Evolutionary conservation across 2,329 filamentous ascomycete genomes (phyloP), one percentile per base, ranked within the genome.

Genomic region (Epichloe gansuensis): DNA sequence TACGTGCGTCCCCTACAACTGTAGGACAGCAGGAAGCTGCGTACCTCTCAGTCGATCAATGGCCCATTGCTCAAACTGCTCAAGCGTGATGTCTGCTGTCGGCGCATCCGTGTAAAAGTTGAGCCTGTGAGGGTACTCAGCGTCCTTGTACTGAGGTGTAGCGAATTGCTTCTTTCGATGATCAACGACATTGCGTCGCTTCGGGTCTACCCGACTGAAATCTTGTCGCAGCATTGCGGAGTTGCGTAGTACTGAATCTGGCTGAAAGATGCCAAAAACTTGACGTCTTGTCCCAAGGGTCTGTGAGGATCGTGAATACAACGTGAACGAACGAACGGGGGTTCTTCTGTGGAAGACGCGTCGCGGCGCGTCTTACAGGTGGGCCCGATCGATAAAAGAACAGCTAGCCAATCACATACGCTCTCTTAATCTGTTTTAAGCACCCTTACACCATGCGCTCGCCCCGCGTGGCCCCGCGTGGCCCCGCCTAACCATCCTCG

Each of bases 11-110:
- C 13, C 17, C 15, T 31, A 11, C 31, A 11, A 11, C 31, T 31
- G 31, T 6, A 23, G 9, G 3, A 11, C 15, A 23, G 3, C 23
- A 13, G 46, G 17, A 17, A 4, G 9, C 4, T 8, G 51, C 72
- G 52, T 73, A 89, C 89, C 80, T 71, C 89, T 85, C 59, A 98
- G 69, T 53, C 93, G 78, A 63, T 95, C 88, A 63, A 98, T 97
- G 11, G 91, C 93, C 93, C 93, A 98, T 78, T 95, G 90, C 67
- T 98, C 93, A 63, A 98, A 98, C 66, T 98, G 85, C 65, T 98
- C 93, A 43, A 98, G 82, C 0, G 89, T 95, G 61, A 98, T 93
- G 65, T 98, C 93, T 47, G 87, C 86, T 0, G 90, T 96, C 0
- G 93, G 93, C 46, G 93, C 88, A 28, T 85, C 77, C 44, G 82